These are phyloP conservation scores for Microbotryum silenes-acaulis DNA, from an alignment of 1,284 basidiomycete genomes.

Conservation along the genomic window DNA sequence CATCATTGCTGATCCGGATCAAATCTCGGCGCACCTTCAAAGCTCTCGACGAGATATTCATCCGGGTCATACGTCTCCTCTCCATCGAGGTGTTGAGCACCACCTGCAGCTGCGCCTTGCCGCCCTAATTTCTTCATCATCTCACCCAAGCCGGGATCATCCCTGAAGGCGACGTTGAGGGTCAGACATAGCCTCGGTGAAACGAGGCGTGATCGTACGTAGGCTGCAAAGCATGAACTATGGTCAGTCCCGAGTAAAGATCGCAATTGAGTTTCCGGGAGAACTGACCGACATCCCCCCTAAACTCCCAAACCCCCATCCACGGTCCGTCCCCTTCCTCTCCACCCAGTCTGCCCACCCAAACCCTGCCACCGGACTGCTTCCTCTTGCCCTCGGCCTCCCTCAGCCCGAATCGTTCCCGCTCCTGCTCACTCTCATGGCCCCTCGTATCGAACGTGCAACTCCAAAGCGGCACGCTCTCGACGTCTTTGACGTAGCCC, in stretches of 20 bases:
- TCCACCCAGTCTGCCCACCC: constrained; percentile 6
- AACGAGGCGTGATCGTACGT: constrained; percentile 2
- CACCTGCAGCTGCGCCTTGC: neutral
- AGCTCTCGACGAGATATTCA: constrained; percentile 26
- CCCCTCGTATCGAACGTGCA: neutral
- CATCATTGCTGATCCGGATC: too few relatives aligned
- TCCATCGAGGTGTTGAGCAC: neutral
- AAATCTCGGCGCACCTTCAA: constrained; percentile 1
- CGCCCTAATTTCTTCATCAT: neutral
- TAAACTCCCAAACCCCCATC: constrained; percentile 21
- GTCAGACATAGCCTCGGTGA: constrained; percentile 16
- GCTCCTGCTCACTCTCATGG: neutral
- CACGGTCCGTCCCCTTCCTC: constrained; percentile 6
- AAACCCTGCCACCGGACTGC: neutral
- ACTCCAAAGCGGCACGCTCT: constrained; percentile 10
- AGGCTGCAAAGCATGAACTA: constrained; percentile 1
- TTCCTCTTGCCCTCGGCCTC: neutral
- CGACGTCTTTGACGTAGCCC: neutral
- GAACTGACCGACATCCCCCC: constrained; percentile 7
- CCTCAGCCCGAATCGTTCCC: neutral
- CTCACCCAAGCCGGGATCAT: constrained; percentile 16
- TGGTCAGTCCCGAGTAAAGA: too few relatives aligned
- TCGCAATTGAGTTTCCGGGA: neutral
- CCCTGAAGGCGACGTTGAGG: constrained; percentile 15
- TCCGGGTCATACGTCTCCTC: constrained; percentile 6